Base-by-base conservation (phyloP, 1,284 basidiomycete species). In the Mycosarcoma maydis region DNA sequence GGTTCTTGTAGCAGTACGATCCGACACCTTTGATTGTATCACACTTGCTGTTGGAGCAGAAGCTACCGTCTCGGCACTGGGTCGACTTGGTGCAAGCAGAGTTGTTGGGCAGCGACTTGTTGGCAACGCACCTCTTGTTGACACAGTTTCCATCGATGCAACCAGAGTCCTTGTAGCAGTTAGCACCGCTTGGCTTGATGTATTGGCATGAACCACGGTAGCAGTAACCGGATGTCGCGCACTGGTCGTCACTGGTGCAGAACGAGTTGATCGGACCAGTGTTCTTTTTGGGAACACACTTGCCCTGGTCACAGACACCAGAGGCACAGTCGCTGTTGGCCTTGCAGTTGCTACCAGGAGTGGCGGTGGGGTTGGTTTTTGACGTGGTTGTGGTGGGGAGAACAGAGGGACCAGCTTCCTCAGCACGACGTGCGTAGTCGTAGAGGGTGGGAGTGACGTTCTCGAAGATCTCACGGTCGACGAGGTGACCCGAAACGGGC, bases 401-500 rank as follows among this genome's bases (percentile, higher is more conserved):
- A 22, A 58, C 41, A 34, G 58, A 44, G 26, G 58, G 53, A 32
- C 19, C 42, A 4, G 23, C 36, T n/a, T 17, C 41, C 4, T 56
- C 48, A 32, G 43, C 48, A 49, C 65, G 65, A 40, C 45, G 49
- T 5, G 38, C 27, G 54, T 53, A 57, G 50, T 68, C 58, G 58
- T 61, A 68, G 19, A 68, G 26, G 29, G 54, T 44, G 30, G 65
- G 65, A 33, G 65, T 53, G 40, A 40, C 34, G 49, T 67, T 46
- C 58, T 68, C 65, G 45, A 67, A 60, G 23, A 60, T 48, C 49
- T 61, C 65, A 24, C 54, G 65, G 49, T 61, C 65, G 19, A 68
- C 54, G 17, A 68, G 50, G 50, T 50, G 49, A 55, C 38, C 65
- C 20, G 57, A 61, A 17, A 57, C 57, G 39, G 64, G 64, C 64